These are phyloP conservation scores for Botryotinia convoluta DNA, from an alignment of 2,329 filamentous ascomycete species.

Conservation along the genomic window DNA sequence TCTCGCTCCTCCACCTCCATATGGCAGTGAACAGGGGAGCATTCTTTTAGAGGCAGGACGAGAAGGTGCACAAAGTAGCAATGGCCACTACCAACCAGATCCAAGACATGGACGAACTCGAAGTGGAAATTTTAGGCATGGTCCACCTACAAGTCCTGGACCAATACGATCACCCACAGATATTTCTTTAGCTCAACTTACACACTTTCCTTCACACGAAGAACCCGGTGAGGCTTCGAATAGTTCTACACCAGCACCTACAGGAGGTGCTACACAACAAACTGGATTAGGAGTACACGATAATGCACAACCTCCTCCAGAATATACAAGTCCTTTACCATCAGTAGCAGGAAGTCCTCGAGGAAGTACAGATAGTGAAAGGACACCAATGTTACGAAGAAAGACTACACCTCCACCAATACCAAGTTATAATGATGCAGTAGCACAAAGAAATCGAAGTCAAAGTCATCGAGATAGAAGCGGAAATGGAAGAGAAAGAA, in stretches of 20 bases:
- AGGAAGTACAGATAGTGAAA: constrained; percentile 52
- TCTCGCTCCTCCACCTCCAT: constrained; percentile 90
- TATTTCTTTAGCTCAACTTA: constrained; percentile 86
- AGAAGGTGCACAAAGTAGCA: constrained; percentile 51
- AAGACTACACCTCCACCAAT: constrained; percentile 38
- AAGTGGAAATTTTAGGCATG: constrained; percentile 74
- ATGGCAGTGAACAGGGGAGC: constrained; percentile 94
- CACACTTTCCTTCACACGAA: constrained; percentile 65
- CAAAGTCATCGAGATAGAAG: constrained; percentile 26
- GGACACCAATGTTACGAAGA: constrained; percentile 48
- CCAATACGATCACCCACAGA: constrained; percentile 90
- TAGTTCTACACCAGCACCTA: constrained; percentile 35
- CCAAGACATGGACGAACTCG: constrained; percentile 65
- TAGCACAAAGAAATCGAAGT: constrained; percentile 34
- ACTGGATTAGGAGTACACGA: constrained; percentile 39
- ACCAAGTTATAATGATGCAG: constrained; percentile 39
- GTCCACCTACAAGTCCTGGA: constrained; percentile 77
- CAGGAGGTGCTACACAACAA: constrained; percentile 26
- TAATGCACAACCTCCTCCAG: constrained; percentile 64
- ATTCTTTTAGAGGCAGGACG: constrained; percentile 85
- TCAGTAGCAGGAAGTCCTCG: constrained; percentile 49
- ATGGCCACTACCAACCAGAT: constrained; percentile 40
- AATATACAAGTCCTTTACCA: constrained; percentile 65
- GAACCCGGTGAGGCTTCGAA: constrained; percentile 56
- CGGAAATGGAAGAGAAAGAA: constrained; percentile 23